phyloP scores from a whole-genome alignment of 768 basidiomycete species.

The Podaxis sp. region DNA sequence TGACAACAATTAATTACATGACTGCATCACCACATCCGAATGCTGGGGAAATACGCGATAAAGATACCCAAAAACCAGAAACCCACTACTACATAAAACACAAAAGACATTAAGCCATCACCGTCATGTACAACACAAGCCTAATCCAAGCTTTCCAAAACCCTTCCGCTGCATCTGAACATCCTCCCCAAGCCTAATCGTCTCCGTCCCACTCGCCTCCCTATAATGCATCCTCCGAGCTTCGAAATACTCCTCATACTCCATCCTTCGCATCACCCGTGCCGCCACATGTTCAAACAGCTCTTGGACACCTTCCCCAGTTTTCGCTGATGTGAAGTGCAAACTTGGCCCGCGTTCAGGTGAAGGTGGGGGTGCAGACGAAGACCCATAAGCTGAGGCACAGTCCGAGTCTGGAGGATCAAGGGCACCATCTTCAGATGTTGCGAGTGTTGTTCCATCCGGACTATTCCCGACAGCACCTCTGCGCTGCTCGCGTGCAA shows the following conservation, averaged over 20 bases:
- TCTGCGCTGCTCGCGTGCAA: conserved; percentile 30
- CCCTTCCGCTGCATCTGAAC: background rate
- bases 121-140: background rate
- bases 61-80: background rate
- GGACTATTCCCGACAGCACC: background rate
- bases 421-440: background rate
- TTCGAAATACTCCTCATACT: conserved; percentile 59
- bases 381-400: conserved; percentile 12
- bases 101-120: background rate
- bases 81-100: background rate
- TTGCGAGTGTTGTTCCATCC: background rate
- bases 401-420: background rate
- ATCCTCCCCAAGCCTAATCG: conserved; percentile 23
- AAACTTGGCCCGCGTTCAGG: conserved; percentile 56
- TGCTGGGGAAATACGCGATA: background rate
- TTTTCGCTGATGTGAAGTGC: conserved; percentile 77
- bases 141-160: background rate
- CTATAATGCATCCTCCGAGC: conserved; percentile 35
- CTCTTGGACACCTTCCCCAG: conserved; percentile 63
- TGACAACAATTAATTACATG: too few species aligned
- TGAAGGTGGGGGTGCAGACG: conserved; percentile 17
- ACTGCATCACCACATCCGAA: too few species aligned
- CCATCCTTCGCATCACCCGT: conserved; percentile 60
- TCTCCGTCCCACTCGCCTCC: conserved; percentile 32
- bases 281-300: conserved; percentile 76